Percentiles rank a stretch among this genome's conserved stretches.
Conservation (phyloP, 192 early-diverging fungal genomes). For the Lobosporangium transversale region DNA sequence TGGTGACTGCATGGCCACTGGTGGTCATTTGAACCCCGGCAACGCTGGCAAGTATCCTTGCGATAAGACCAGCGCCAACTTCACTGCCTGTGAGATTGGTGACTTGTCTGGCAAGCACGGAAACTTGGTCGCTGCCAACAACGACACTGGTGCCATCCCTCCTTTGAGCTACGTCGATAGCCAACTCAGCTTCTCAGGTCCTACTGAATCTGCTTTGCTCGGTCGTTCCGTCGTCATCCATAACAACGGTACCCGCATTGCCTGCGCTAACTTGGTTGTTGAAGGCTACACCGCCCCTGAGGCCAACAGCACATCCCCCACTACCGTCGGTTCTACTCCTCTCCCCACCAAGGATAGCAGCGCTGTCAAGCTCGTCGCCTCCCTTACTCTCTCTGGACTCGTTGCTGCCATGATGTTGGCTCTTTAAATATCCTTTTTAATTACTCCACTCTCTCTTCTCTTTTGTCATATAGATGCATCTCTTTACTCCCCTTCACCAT, state of each 20-base stretch:
- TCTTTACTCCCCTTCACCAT: too few species aligned
- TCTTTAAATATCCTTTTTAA: too few species aligned
- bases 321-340: not conserved
- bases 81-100: slow-evolving; percentile 64
- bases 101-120: slow-evolving; percentile 68
- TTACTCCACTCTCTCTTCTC: too few species aligned
- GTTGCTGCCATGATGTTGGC: slow-evolving; percentile 41
- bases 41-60: slow-evolving; percentile 38
- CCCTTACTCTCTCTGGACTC: slow-evolving; percentile 34
- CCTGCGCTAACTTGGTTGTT: slow-evolving; percentile 63
- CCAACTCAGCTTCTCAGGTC: slow-evolving; percentile 55
- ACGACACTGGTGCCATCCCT: slow-evolving; percentile 32
- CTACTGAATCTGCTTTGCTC: slow-evolving; percentile 51
- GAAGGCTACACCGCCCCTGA: slow-evolving; percentile 15
- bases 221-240: slow-evolving; percentile 70
- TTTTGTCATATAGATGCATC: too few species aligned
- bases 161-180: slow-evolving; percentile 45
- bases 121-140: slow-evolving; percentile 40
- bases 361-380: slow-evolving; percentile 41
- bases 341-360: slow-evolving; percentile 3
- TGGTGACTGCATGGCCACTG: slow-evolving; percentile 28
- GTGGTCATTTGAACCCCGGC: slow-evolving; percentile 40
- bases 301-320: not conserved
- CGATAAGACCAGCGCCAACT: slow-evolving; percentile 19
- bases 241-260: slow-evolving; percentile 60